phyloP scores from a whole-genome alignment of 148 eudicot species.

The Heliamphora exappendiculata region DNA sequence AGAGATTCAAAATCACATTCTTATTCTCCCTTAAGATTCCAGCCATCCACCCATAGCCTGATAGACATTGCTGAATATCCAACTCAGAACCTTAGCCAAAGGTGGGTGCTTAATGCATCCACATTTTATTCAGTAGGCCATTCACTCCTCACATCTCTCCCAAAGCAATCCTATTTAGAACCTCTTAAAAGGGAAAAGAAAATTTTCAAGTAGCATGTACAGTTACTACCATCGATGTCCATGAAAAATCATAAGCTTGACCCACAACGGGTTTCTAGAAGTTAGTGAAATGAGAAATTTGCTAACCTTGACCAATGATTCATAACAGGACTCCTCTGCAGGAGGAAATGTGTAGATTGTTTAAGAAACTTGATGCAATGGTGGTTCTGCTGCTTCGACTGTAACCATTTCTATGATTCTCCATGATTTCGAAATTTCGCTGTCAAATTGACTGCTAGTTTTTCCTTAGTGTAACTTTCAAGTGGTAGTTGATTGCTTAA shows the following conservation, averaged over 20 bases:
- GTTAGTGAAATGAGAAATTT: no score
- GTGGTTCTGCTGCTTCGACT: neutral
- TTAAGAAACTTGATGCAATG: neutral
- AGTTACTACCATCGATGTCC: neutral
- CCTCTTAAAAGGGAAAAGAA: neutral
- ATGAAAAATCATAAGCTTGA: neutral
- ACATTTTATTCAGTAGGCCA: neutral
- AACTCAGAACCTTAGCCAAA: neutral
- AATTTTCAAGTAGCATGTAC: neutral
- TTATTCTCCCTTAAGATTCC: no score
- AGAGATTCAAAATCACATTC: no score
- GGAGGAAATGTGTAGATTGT: neutral
- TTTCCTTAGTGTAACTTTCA: neutral
- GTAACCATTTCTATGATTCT: neutral
- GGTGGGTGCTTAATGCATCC: neutral
- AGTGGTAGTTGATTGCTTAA: neutral
- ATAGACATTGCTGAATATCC: neutral
- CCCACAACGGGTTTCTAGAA: neutral
- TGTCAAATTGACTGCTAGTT: neutral
- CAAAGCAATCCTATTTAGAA: neutral
- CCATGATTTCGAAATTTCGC: neutral
- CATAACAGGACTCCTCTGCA: neutral
- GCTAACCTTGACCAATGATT: neutral
- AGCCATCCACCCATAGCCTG: no score
- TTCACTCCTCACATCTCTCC: neutral